These are phyloP conservation scores for Cryoendolithus antarcticus DNA, from an alignment of 2,329 filamentous ascomycete species.

Conservation along the genomic window DNA sequence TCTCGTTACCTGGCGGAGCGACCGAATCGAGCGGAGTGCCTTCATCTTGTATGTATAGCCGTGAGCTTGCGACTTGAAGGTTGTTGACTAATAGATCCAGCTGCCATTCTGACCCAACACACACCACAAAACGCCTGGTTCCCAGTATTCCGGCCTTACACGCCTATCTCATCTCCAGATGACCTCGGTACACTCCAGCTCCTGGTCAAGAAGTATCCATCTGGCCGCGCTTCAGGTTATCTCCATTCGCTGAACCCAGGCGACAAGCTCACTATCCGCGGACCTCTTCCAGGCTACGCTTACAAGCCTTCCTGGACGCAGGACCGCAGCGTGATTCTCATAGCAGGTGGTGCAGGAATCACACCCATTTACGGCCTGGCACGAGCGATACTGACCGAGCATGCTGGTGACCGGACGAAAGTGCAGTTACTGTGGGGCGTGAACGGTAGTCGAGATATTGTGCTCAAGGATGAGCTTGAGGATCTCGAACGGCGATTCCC, in stretches of 20 bases:
- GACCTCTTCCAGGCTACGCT: constrained; percentile 32
- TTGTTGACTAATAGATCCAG: constrained; percentile 16
- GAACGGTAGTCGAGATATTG: constrained; percentile 51
- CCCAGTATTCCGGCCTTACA: constrained; percentile 54
- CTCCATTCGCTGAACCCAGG: constrained; percentile 55
- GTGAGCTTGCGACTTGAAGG: too few relatives aligned
- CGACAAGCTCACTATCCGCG: constrained; percentile 46
- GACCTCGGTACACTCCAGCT: constrained; percentile 49
- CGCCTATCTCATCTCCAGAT: constrained; percentile 46
- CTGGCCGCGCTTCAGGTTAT: constrained; percentile 51
- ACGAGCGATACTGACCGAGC: constrained; percentile 31
- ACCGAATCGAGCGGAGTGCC: constrained; percentile 19
- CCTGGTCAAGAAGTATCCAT: constrained; percentile 56
- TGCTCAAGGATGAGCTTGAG: constrained; percentile 45
- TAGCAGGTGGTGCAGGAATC: constrained; percentile 62
- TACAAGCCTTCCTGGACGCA: constrained; percentile 14
- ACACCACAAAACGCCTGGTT: constrained; percentile 45
- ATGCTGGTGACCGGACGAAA: constrained; percentile 49
- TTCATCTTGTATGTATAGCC: constrained; percentile 13
- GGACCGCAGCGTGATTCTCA: constrained; percentile 39
- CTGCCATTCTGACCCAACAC: constrained; percentile 48
- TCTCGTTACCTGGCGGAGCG: constrained; percentile 18
- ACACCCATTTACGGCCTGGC: constrained; percentile 46
- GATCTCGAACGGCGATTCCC: constrained; percentile 38
- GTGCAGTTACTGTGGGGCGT: constrained; percentile 56